Conservation (phyloP, 257 asterid genomes). For the Solanum phureja region DNA sequence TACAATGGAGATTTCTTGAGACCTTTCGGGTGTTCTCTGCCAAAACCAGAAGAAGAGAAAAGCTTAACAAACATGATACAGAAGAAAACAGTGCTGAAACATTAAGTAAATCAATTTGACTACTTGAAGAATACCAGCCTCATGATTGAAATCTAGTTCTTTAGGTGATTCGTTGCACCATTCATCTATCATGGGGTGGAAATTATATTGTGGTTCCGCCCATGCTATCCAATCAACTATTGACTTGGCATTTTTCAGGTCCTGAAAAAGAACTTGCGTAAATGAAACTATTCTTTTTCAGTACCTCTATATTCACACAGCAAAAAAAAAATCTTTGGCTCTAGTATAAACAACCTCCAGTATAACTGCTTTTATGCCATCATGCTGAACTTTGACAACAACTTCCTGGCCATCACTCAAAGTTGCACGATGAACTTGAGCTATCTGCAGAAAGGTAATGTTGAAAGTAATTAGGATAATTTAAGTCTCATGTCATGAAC, state of each 20-base stretch:
- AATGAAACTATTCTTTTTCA: not conserved
- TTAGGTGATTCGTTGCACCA: slow-evolving; percentile 99
- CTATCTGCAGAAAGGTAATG: slow-evolving; percentile 45
- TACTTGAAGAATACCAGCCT: slow-evolving; percentile 64
- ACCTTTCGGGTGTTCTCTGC: slow-evolving; percentile 76
- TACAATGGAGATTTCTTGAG: slow-evolving; percentile 68
- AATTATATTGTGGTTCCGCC: slow-evolving; percentile 96
- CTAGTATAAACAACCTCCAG: slow-evolving; percentile 49
- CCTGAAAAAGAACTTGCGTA: slow-evolving; percentile 32
- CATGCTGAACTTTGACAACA: slow-evolving; percentile 96
- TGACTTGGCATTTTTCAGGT: slow-evolving; percentile 86
- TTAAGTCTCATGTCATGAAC: not conserved
- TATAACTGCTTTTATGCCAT: slow-evolving; percentile 73
- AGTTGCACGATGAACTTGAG: slow-evolving; percentile 99
- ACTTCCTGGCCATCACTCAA: slow-evolving; percentile 64
- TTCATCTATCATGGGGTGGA: slow-evolving; percentile 94
- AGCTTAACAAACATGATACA: not conserved
- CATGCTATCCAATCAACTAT: slow-evolving; percentile 98
- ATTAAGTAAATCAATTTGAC: slow-evolving; percentile 1
- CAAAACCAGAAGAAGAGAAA: slow-evolving; percentile 21
- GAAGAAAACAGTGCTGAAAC: not conserved
- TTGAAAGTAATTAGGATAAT: slow-evolving; percentile 1
- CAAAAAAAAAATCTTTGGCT: not conserved
- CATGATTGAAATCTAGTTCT: slow-evolving; percentile 82
- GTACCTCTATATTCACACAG: not conserved